Conservation (phyloP, 2,329 filamentous ascomycete species). For the Exophiala alcalophila region DNA sequence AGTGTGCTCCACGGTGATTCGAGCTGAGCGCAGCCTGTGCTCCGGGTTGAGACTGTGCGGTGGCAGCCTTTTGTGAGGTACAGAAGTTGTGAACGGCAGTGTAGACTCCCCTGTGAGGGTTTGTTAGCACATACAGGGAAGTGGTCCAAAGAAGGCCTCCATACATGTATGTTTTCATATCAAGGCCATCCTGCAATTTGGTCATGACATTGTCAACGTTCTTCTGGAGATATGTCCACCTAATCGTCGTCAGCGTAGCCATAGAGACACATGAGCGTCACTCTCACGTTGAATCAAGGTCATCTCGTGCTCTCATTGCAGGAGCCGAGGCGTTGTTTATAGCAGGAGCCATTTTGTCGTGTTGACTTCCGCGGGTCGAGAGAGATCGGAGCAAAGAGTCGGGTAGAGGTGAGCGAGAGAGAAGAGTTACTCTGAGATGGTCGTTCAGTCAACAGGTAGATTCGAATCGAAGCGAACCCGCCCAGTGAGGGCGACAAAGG, state of each 20-base stretch:
- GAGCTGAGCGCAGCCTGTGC: slow-evolving; percentile 4
- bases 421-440: no score
- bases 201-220: slow-evolving; percentile 93
- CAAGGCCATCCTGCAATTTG: slow-evolving; percentile 85
- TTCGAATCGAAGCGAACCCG: no score
- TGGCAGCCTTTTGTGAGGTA: slow-evolving; percentile 90
- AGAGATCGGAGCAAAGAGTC: background rate
- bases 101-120: slow-evolving; percentile 26
- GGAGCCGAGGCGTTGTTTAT: slow-evolving; percentile 23
- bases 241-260: slow-evolving; percentile 37
- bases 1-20: slow-evolving; percentile 59
- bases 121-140: slow-evolving; percentile 14
- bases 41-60: slow-evolving; percentile 39
- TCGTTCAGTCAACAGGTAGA: no score
- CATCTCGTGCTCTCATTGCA: slow-evolving; percentile 41
- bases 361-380: background rate
- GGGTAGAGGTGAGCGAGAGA: no score
- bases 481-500: no score
- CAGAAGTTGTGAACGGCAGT: slow-evolving; percentile 98
- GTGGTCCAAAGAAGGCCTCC: no score
- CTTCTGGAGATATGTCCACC: slow-evolving; percentile 84
- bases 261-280: no score
- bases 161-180: slow-evolving; percentile 72
- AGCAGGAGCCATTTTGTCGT: slow-evolving; percentile 22
- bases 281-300: slow-evolving; percentile 60